Conservation (phyloP, 768 basidiomycete species). For the Suillus lakei region DNA sequence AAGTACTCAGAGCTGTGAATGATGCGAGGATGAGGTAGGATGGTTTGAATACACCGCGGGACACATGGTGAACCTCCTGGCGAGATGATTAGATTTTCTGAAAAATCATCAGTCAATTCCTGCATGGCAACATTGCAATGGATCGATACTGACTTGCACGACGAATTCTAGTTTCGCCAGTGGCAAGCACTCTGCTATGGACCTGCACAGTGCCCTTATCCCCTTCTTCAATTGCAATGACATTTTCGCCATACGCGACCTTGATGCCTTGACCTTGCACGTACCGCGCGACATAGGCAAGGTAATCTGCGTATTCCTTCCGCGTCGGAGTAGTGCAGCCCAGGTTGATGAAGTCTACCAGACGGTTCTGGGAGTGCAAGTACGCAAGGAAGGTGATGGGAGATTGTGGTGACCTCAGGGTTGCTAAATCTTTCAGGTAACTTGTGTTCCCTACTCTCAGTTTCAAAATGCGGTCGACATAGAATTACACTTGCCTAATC, state of each 20-base stretch:
- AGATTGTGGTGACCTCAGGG: conserved; percentile 53
- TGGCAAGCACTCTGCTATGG: conserved; percentile 39
- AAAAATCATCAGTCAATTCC: neutral
- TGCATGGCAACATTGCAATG: neutral
- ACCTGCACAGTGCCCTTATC: conserved; percentile 43
- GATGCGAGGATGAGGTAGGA: conserved; percentile 41
- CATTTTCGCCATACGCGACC: conserved; percentile 51
- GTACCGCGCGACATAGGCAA: conserved; percentile 53
- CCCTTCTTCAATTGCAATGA: conserved; percentile 43
- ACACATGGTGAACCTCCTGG: conserved; percentile 54
- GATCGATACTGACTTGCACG: conserved; percentile 42
- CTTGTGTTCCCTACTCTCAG: conserved; percentile 29
- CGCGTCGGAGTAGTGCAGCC: conserved; percentile 55
- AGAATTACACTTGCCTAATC: conserved; percentile 43
- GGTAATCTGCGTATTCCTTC: conserved; percentile 58
- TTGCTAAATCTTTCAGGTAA: conserved; percentile 59
- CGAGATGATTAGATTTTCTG: conserved; percentile 54
- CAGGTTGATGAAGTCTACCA: conserved; percentile 57
- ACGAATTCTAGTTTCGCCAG: conserved; percentile 39
- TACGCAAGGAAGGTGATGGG: conserved; percentile 58
- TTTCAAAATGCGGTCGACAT: neutral
- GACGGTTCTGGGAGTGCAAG: conserved; percentile 52
- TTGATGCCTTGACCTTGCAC: conserved; percentile 48
- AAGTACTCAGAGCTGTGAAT: conserved; percentile 51
- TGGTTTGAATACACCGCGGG: conserved; percentile 40